Conservation (phyloP, 495 filamentous ascomycete species). For the Xylaria nigripes region DNA sequence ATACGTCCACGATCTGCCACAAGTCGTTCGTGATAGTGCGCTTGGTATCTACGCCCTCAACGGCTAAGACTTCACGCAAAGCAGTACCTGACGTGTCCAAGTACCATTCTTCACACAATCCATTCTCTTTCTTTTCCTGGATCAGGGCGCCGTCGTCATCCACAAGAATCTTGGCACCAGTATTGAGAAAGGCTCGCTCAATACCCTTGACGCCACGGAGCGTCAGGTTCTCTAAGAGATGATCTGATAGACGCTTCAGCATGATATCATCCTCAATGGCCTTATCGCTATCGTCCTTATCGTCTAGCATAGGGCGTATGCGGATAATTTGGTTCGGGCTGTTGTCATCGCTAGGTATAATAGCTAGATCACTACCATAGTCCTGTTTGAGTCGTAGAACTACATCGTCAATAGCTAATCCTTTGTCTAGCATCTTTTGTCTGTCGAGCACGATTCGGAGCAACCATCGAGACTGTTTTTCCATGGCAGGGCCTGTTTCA, state of each 20-base stretch:
- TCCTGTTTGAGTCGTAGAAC: constrained; percentile 79
- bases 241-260: constrained; percentile 80
- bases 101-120: constrained; percentile 80
- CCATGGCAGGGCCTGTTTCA: constrained; percentile 59
- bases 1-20: constrained; percentile 82
- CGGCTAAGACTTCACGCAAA: constrained; percentile 69
- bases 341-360: constrained; percentile 98
- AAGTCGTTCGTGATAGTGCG: constrained; percentile 93
- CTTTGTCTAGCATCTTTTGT: constrained; percentile 90
- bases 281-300: constrained; percentile 70
- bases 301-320: constrained; percentile 70
- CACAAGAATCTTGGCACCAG: constrained; percentile 55
- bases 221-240: constrained; percentile 82
- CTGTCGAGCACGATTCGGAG: constrained; percentile 90
- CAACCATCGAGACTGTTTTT: constrained; percentile 85
- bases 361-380: constrained; percentile 77
- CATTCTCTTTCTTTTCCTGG: constrained; percentile 62
- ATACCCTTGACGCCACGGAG: constrained; percentile 85
- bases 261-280: constrained; percentile 81
- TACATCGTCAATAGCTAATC: constrained; percentile 83
- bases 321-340: constrained; percentile 92
- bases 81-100: constrained; percentile 88
- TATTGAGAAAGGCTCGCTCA: constrained; percentile 85
- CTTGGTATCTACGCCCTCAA: constrained; percentile 82
- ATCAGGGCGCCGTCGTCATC: constrained; percentile 61